These are phyloP conservation scores for Gomphus bonarii DNA, from an alignment of 1,284 basidiomycete genomes.

Conservation along the genomic window DNA sequence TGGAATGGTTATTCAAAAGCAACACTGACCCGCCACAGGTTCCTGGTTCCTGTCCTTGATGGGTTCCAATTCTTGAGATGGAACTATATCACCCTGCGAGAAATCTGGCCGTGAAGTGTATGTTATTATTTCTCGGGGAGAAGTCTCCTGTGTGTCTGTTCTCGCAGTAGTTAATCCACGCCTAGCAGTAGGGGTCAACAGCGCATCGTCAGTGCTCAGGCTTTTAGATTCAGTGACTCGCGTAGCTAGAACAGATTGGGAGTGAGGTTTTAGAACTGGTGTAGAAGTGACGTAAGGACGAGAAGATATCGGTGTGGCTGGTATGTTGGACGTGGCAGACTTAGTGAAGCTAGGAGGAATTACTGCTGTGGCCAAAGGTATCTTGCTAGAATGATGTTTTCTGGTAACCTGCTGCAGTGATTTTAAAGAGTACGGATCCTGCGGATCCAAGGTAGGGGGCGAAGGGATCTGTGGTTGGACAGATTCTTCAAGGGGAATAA, in stretches of 20 bases:
- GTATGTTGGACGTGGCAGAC: neutral
- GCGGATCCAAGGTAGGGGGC: neutral
- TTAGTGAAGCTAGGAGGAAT: neutral
- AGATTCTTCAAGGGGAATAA: neutral
- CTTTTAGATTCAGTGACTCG: neutral
- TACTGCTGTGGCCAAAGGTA: neutral
- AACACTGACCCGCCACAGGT: neutral
- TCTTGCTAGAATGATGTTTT: neutral
- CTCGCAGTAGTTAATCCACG: neutral
- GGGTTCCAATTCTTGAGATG: neutral
- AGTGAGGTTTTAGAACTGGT: neutral
- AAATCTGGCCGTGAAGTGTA: conserved; percentile 3
- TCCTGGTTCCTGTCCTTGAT: neutral
- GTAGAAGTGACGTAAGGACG: neutral
- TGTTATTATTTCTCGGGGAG: neutral
- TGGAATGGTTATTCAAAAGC: neutral
- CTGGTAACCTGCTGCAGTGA: neutral
- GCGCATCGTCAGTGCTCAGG: neutral
- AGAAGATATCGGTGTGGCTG: neutral
- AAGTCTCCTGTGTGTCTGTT: neutral
- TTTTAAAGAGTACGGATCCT: neutral
- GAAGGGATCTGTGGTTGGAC: neutral
- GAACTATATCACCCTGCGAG: neutral
- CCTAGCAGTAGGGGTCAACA: neutral
- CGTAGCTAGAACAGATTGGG: neutral